Evolutionary conservation across 306 rosid species (phyloP).

Genomic region (Psophocarpus tetragonolobus): DNA sequence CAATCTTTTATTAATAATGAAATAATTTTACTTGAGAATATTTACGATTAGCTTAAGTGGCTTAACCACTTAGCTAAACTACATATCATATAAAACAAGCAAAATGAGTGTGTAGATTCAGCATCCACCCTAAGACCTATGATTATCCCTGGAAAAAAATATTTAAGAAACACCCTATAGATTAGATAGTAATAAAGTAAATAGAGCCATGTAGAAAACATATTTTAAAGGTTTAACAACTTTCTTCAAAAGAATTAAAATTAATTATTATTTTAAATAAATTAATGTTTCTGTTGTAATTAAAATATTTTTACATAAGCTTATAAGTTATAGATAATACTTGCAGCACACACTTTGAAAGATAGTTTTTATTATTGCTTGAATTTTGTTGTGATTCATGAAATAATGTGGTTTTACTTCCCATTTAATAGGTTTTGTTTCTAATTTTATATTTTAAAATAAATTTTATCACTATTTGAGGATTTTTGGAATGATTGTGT

Average conservation of each 20-base stretch:
- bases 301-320: neutral
- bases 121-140: too few species aligned
- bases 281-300: neutral
- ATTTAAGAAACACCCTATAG: too few species aligned
- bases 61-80: too few species aligned
- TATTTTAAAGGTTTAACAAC: too few species aligned
- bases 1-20: neutral
- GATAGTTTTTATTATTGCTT: neutral
- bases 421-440: neutral
- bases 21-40: neutral
- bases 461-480: neutral
- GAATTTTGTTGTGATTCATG: neutral
- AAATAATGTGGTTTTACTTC: neutral
- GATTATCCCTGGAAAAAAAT: too few species aligned
- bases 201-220: too few species aligned
- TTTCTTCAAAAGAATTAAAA: neutral
- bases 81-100: too few species aligned
- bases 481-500: neutral
- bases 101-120: too few species aligned
- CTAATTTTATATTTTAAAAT: neutral
- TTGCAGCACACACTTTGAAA: neutral
- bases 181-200: too few species aligned
- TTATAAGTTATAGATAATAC: neutral
- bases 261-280: neutral
- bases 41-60: too few species aligned